Conservation (phyloP, 1,284 basidiomycete species). For the Cystobasidium slooffiae region DNA sequence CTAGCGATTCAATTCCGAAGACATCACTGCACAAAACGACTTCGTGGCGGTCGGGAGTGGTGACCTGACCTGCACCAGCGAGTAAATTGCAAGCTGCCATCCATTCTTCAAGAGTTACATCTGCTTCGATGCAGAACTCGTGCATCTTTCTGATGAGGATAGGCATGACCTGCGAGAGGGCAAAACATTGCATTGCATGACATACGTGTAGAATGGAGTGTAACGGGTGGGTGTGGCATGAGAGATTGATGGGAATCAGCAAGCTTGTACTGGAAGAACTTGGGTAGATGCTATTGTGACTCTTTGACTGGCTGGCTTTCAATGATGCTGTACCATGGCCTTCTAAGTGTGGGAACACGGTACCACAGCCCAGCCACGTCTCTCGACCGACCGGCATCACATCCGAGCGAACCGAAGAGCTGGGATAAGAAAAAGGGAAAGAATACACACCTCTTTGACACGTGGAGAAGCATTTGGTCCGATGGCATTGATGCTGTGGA, state of each 20-base stretch:
- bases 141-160: slow-evolving; percentile 54
- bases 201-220: too few species aligned
- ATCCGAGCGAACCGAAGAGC: too few species aligned
- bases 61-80: slow-evolving; percentile 57
- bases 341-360: not conserved
- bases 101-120: slow-evolving; percentile 58
- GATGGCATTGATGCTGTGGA: slow-evolving; percentile 61
- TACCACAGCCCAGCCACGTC: too few species aligned
- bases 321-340: not conserved
- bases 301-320: too few species aligned
- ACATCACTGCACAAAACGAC: slow-evolving; percentile 58
- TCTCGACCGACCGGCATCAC: too few species aligned
- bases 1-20: slow-evolving; percentile 57
- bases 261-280: too few species aligned
- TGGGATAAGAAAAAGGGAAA: not conserved
- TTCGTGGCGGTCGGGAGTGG: slow-evolving; percentile 57
- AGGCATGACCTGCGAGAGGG: slow-evolving; percentile 50
- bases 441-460: slow-evolving; percentile 52
- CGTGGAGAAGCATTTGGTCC: slow-evolving; percentile 55
- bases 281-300: too few species aligned
- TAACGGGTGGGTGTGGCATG: not conserved
- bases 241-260: not conserved
- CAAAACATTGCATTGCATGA: too few species aligned
- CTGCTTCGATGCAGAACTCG: slow-evolving; percentile 56
- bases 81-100: slow-evolving; percentile 56